Percentiles rank a stretch among this genome's conserved stretches.
Conservation (phyloP, 768 basidiomycete genomes). For the Gelatoporia subvermispora region DNA sequence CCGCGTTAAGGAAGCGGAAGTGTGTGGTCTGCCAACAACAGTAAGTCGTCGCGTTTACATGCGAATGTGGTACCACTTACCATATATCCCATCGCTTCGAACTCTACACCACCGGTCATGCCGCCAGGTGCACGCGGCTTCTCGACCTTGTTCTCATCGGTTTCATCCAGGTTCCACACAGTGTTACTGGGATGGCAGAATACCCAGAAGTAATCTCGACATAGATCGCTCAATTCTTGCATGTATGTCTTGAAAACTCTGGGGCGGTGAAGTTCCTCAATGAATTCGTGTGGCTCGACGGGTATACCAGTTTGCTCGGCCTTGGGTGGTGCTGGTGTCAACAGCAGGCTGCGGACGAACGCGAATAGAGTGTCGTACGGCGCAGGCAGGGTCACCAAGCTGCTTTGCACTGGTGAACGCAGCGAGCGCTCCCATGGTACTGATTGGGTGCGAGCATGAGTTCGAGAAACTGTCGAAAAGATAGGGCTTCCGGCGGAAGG, state of each 20-base stretch:
- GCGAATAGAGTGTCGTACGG: slow-evolving; percentile 73
- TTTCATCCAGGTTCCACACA: slow-evolving; percentile 81
- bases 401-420: slow-evolving; percentile 34
- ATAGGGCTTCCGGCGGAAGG: slow-evolving; percentile 42
- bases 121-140: slow-evolving; percentile 92
- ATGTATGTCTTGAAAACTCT: slow-evolving; percentile 80
- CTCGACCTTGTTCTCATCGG: slow-evolving; percentile 82
- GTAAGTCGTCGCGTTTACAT: not conserved
- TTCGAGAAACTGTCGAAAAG: slow-evolving; percentile 7
- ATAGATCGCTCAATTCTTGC: slow-evolving; percentile 81
- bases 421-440: slow-evolving; percentile 57
- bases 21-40: slow-evolving; percentile 65
- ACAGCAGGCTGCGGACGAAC: slow-evolving; percentile 68
- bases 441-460: slow-evolving; percentile 26
- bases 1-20: slow-evolving; percentile 78
- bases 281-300: slow-evolving; percentile 76
- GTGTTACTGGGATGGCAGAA: slow-evolving; percentile 95
- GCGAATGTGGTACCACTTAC: slow-evolving; percentile 42
- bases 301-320: slow-evolving; percentile 57
- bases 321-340: slow-evolving; percentile 65
- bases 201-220: slow-evolving; percentile 94
- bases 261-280: slow-evolving; percentile 62
- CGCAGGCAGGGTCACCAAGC: slow-evolving; percentile 59
- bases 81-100: slow-evolving; percentile 93
- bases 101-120: slow-evolving; percentile 98